Evolutionary conservation across 768 basidiomycete species (phyloP), one percentile per base, ranked within the genome.

Genomic region (Mycena rebaudengoi): DNA sequence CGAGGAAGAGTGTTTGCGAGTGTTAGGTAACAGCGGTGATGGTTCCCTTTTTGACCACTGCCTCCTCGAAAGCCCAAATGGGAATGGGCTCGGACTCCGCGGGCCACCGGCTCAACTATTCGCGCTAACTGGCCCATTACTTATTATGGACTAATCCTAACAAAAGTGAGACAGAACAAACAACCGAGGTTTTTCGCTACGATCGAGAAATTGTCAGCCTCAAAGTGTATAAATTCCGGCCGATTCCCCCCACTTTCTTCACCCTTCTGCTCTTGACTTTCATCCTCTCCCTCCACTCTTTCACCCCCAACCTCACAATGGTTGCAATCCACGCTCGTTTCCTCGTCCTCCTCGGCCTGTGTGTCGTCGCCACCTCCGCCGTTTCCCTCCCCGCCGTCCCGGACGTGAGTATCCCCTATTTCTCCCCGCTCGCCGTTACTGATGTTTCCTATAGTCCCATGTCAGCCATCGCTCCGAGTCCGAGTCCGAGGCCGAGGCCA

Each of bases 321-420:
- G 37, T 65, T 21, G 62, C 56, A 7, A 21, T 65, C 43, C 44
- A 59, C 23, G 44, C 57, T 51, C 63, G 63, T 39, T 65, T 65
- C 63, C 52, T 65, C 52, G 43, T 40, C 57, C 57, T 65, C 45
- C 51, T 55, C 45, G 57, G 28, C 45, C 57, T 65, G 57, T 65
- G 63, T 39, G 39, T 30, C 52, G 30, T 28, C 18, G 62, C 62
- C 44, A 45, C 50, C 14, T 26, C 41, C 45, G 51, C 33, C 51
- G 10, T 46, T n/a, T 41, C 32, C 16, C 7, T 39, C 35, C 45
- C 30, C 53, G 1, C 4, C 43, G 26, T 21, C 35, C 8, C n/a
- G 0, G 23, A 59, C 18, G 50, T 33, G 10, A 11, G 29, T 23
- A 2, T 4, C 35, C 1, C n/a, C 32, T 35, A 37, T 51, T 23